Evolutionary conservation across 345 rosid genomes (phyloP).

Genomic region (Nephelium lappaceum): DNA sequence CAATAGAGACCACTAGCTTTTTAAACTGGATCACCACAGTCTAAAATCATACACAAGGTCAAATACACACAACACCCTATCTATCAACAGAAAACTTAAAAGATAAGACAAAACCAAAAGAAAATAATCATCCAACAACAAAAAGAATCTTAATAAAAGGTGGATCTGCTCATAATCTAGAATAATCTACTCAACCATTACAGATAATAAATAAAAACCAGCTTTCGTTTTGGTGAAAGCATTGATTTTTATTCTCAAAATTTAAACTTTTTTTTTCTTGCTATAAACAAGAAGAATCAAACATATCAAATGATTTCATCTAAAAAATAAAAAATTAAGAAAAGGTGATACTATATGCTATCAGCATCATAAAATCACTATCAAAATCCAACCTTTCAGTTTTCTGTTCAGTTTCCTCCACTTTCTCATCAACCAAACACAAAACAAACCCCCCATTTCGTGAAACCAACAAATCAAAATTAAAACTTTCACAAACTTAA

Average conservation of each 20-base stretch:
- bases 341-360: not conserved
- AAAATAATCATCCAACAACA: not conserved
- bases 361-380: not conserved
- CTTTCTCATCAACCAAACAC: constrained; percentile 10
- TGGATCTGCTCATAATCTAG: constrained; percentile 20
- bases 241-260: constrained; percentile 25
- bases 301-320: too few species aligned
- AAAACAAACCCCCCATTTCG: not conserved
- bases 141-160: constrained; percentile 18
- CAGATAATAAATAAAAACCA: constrained; percentile 1
- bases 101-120: not conserved
- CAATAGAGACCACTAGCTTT: not conserved
- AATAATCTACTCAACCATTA: not conserved
- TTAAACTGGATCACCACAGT: not conserved
- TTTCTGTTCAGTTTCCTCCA: not conserved
- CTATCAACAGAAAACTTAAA: not conserved
- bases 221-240: not conserved
- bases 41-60: not conserved
- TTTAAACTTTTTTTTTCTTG: not conserved
- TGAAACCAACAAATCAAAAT: not conserved
- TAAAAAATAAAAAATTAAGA: not conserved
- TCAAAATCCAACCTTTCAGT: not conserved
- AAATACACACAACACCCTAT: not conserved
- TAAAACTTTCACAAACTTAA: not conserved
- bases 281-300: too few species aligned